phyloP scores from a whole-genome alignment of 2,329 filamentous ascomycete species.

The Trichoderma afroharzianum region DNA sequence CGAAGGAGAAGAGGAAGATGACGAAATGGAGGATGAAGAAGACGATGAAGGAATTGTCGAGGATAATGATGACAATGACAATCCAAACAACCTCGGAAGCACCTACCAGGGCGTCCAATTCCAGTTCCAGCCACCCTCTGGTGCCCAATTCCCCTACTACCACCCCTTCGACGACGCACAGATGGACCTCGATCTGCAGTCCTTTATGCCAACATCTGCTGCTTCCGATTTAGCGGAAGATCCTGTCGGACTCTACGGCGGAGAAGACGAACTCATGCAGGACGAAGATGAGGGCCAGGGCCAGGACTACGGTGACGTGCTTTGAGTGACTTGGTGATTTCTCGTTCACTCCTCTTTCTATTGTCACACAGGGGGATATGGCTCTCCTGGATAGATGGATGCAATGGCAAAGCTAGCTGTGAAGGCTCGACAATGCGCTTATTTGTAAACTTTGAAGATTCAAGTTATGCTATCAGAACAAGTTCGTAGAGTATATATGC shows the following conservation, averaged over 20 bases:
- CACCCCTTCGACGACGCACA: neutral
- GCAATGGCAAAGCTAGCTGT: neutral
- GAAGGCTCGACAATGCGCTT: neutral
- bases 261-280: neutral
- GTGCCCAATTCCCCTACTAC: too few relatives aligned
- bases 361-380: neutral
- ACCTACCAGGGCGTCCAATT: neutral
- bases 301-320: neutral
- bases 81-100: neutral
- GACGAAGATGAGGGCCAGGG: neutral
- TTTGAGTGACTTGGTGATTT: neutral
- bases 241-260: neutral
- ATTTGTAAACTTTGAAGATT: neutral
- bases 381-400: neutral
- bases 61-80: neutral
- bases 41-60: neutral
- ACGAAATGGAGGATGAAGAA: constrained; percentile 3
- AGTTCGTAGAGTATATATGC: neutral
- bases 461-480: neutral
- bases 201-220: neutral
- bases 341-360: too few relatives aligned
- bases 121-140: neutral
- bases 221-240: too few relatives aligned
- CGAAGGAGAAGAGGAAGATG: neutral
- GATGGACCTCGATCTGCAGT: neutral